Conservation (phyloP, 2,329 filamentous ascomycete species). For the Salinomyces thailandicus region DNA sequence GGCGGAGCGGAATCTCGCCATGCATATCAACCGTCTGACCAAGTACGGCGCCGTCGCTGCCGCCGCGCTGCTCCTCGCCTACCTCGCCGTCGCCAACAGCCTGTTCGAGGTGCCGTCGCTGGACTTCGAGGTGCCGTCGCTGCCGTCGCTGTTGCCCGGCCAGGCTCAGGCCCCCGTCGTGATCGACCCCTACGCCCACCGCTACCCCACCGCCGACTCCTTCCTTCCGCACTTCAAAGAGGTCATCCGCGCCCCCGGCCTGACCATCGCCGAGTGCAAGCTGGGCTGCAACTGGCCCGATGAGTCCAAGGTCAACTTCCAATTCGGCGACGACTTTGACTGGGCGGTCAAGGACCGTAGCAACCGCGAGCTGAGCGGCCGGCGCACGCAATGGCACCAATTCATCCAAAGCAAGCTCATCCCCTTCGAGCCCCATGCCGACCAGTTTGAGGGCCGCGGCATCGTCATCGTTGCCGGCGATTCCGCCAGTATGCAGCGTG, state of each 20-base stretch:
- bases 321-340: slow-evolving; percentile 4
- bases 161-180: not conserved
- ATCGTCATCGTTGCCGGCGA: slow-evolving; percentile 26
- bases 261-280: not conserved
- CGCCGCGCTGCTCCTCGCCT: not conserved
- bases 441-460: slow-evolving; percentile 21
- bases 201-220: not conserved
- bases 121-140: not conserved
- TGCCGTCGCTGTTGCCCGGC: too few relatives aligned
- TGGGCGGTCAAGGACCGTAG: slow-evolving; percentile 4
- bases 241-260: not conserved
- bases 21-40: not conserved
- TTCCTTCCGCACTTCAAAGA: not conserved
- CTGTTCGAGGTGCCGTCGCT: not conserved
- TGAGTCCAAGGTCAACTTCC: slow-evolving; percentile 1
- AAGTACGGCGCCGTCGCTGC: not conserved
- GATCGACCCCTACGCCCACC: not conserved
- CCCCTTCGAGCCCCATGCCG: slow-evolving; percentile 10
- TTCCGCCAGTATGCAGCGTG: slow-evolving; percentile 9
- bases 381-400: slow-evolving; percentile 13
- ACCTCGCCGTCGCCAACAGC: not conserved
- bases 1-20: too few relatives aligned
- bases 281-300: not conserved
- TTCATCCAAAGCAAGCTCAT: slow-evolving; percentile 14
- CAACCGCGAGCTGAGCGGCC: slow-evolving; percentile 10